A percentile compares a stretch with the other conserved stretches of the same genome.
phyloP scores from a whole-genome alignment of 2,329 filamentous ascomycete genomes.

The Hypoxylon sp. region DNA sequence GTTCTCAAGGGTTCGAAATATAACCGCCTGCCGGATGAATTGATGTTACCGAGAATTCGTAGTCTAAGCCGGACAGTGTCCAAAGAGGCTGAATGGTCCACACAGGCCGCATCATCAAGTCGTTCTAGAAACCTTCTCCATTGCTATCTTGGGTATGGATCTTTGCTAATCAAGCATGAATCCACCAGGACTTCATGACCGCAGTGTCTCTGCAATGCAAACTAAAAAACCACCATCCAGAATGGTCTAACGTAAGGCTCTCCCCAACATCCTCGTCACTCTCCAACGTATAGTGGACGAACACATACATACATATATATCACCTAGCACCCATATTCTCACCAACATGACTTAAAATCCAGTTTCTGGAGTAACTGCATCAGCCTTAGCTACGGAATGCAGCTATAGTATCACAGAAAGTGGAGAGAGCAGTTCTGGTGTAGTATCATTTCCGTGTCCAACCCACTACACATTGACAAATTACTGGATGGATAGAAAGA shows the following conservation, averaged over 20 bases:
- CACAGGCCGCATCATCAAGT: constrained; percentile 10
- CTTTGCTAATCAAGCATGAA: constrained; percentile 33
- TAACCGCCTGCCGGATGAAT: constrained; percentile 15
- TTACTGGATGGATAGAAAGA: constrained; percentile 6
- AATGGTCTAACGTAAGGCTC: constrained; percentile 74
- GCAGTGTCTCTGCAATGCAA: constrained; percentile 73
- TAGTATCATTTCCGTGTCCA: constrained; percentile 1
- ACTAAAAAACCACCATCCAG: constrained; percentile 74
- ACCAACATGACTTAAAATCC: neutral
- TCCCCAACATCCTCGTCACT: constrained; percentile 3
- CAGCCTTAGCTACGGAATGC: constrained; percentile 10
- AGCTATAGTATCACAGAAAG: neutral
- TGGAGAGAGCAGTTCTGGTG: constrained; percentile 7
- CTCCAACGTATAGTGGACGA: constrained; percentile 3
- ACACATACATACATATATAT: too few relatives aligned
- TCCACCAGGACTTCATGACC: constrained; percentile 76
- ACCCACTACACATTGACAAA: neutral
- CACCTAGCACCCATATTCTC: constrained; percentile 13
- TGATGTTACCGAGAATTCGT: constrained; percentile 9
- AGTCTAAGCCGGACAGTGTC: constrained; percentile 9
- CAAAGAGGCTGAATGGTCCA: constrained; percentile 8
- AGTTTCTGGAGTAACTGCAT: constrained; percentile 1
- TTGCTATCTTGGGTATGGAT: too few relatives aligned
- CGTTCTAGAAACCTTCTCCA: neutral
- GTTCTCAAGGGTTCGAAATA: constrained; percentile 2